Evolutionary conservation across 352 stramenopile genomes (phyloP), one percentile per base, ranked within the genome.

Genomic region (Pythium dissotocum): DNA sequence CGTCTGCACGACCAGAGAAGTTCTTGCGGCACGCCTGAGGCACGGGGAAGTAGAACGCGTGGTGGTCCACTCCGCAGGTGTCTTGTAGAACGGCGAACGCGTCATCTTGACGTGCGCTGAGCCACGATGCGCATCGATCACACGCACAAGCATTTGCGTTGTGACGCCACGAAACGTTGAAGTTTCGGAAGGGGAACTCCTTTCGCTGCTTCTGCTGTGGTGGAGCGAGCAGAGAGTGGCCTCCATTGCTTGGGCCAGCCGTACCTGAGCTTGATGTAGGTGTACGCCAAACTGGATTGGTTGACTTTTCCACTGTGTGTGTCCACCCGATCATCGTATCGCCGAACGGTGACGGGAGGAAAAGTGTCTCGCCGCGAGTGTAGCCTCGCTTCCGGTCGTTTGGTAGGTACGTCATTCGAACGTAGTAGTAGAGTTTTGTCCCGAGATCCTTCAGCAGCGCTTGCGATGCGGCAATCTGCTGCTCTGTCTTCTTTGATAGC

Each of bases 31-130:
- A 82, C 6, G 85, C 82, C 72, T 94, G 87, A 6, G 85, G 85
- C 16, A 95, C 75, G 18, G 85, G 87, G 58, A 93, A 95, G 46
- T 88, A 93, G 61, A 82, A 90, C n/a, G 87, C 83, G 52, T 95
- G 84, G 42, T 93, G 85, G 71, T 95, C 87, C 16, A 95, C 70
- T 18, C 85, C 87, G 52, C 78, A 91, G 6, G 63, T 49, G 10
- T 72, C 66, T 42, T 69, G 54, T 1, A 65, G 16, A 6, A 72
- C 67, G 1, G 52, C 48, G 21, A 67, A 72, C 18, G 58, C 62
- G 42, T 72, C 70, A 6, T 68, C 65, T 10, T 30, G 24, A 48
- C 62, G 44, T 48, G 58, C 46, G 10, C 40, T n/a, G 0, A 73
- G 72, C 30, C 77, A 83, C 30, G 71, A 24, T 38, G 51, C 55